Base-by-base conservation (phyloP, 495 filamentous ascomycete species). In the Penicillium malachiteum region DNA sequence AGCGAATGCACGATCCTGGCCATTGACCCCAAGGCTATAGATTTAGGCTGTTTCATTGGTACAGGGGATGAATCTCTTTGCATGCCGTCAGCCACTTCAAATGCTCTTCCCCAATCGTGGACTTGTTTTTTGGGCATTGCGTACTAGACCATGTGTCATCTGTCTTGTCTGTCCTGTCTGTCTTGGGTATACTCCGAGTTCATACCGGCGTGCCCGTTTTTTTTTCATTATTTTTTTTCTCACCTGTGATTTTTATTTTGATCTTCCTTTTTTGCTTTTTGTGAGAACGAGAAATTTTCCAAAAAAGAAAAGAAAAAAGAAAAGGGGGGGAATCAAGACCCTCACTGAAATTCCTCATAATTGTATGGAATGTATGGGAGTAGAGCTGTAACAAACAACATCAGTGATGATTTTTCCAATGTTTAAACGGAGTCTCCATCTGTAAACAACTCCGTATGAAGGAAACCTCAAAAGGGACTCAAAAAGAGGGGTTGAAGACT, bases 1-100 rank as follows among this genome's bases (percentile, higher is more conserved):
- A 51, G 35, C 14, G 33, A 39, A 61, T 43, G 54, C 59, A 57
- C 21, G 34, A 57, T 55, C 46, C 58, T 48, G 43, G 59, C 26
- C 35, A n/a, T 11, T 48, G 52, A 55, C 17, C 53, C 46, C 16
- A 52, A 48, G 57, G 21, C 34, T 59, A 52, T 51, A 59, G 57
- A 33, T n/a, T 49, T n/a, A 26, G 43, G 13, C 13, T 13, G 43
- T 32, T 13, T 46, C 13, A 46, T 46, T 46, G 43, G 43, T 13
- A 46, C 43, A 31, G n/a, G 12, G 43, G 21, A 26, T 30, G 26
- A 46, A 46, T 31, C 31, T 10, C 43, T 31, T 46, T 32, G 21
- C 43, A 46, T 30, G 6, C 43, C n/a, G 26, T 13, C 26, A 32
- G 21, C 26, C 43, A 46, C 43, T 18, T 44, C 12, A 5, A 10